Conservation (phyloP, 345 rosid species). For the Melaleuca quinquenervia region DNA sequence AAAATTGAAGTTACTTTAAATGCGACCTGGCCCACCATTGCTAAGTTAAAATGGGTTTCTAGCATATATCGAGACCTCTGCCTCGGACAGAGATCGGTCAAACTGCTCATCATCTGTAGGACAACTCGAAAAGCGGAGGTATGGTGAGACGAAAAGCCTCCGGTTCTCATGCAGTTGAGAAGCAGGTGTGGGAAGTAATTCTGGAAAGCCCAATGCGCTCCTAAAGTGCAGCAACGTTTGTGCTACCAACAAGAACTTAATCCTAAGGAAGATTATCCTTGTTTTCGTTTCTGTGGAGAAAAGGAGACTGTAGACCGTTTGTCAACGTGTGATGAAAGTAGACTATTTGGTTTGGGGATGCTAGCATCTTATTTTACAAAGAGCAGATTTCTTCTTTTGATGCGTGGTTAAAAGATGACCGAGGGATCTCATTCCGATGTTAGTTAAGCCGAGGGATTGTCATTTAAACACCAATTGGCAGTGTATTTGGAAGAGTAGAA, state of each 20-base stretch:
- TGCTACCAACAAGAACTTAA: not conserved
- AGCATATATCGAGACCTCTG: no score
- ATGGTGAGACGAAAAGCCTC: not conserved
- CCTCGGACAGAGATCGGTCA: not conserved
- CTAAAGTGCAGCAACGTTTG: not conserved
- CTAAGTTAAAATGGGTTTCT: no score
- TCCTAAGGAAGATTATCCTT: not conserved
- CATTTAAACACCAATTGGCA: not conserved
- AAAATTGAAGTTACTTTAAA: no score
- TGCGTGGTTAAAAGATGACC: not conserved
- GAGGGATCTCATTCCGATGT: not conserved
- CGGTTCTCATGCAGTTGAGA: not conserved
- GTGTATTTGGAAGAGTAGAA: not conserved
- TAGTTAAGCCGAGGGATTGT: not conserved
- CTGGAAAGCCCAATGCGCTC: not conserved
- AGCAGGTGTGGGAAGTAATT: not conserved
- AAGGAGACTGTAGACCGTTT: not conserved
- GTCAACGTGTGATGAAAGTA: not conserved
- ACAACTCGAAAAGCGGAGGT: not conserved
- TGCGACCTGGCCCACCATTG: no score
- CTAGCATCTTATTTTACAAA: not conserved
- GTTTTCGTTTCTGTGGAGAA: not conserved
- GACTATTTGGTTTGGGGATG: not conserved
- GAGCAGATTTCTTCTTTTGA: not conserved
- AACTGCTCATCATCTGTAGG: not conserved